Conservation (phyloP, 805 yeast genomes). For the Brettanomyces anomalus region DNA sequence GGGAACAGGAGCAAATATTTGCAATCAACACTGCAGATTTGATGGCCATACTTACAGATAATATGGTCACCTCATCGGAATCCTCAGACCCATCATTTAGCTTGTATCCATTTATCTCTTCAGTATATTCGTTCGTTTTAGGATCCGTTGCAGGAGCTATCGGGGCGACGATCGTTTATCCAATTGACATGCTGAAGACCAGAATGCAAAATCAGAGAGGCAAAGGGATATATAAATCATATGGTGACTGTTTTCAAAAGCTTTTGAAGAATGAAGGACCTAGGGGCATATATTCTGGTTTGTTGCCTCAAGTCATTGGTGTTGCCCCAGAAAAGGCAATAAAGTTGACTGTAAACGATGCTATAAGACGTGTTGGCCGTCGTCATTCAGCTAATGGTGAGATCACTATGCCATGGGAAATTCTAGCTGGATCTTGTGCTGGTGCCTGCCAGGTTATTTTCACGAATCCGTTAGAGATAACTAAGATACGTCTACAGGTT, state of each 20-base stretch:
- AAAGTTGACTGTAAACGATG: conserved; percentile 88
- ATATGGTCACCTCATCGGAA: conserved; percentile 39
- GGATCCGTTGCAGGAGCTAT: conserved; percentile 97
- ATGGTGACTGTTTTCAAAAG: conserved; percentile 77
- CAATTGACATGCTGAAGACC: conserved; percentile 92
- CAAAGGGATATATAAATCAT: conserved; percentile 61
- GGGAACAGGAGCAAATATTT: conserved; percentile 18
- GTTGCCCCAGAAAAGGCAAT: conserved; percentile 99
- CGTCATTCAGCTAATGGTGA: conserved; percentile 38
- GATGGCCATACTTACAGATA: conserved; percentile 40
- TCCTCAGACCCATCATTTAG: conserved; percentile 33
- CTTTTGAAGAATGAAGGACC: conserved; percentile 72
- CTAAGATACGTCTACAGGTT: conserved; percentile 88
- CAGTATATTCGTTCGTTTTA: conserved; percentile 75
- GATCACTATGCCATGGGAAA: conserved; percentile 52
- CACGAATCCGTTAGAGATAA: conserved; percentile 94
- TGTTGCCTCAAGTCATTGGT: conserved; percentile 90
- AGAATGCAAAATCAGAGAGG: conserved; percentile 94
- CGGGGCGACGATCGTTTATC: conserved; percentile 97
- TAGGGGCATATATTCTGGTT: conserved; percentile 82
- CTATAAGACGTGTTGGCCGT: conserved; percentile 66
- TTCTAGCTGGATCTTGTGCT: conserved; percentile 85
- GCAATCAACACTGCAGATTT: conserved; percentile 23
- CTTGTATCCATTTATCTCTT: conserved; percentile 66
- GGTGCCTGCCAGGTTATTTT: conserved; percentile 95